Base-by-base conservation (phyloP, 2,329 filamentous ascomycete genomes). In the Dendrostoma leiphaemia region DNA sequence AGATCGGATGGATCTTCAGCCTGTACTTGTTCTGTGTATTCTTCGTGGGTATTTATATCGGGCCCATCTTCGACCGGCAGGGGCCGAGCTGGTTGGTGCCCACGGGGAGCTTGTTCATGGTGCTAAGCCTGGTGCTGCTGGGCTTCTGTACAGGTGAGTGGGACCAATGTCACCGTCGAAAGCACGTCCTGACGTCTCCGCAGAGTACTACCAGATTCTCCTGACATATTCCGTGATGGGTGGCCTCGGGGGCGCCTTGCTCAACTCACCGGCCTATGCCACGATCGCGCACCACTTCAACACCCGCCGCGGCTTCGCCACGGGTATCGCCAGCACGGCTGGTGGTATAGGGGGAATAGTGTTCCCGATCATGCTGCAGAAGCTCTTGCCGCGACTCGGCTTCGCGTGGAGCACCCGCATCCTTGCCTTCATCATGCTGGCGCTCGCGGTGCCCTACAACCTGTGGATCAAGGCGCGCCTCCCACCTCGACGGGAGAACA, bases 1-100 rank as follows among this genome's bases (percentile, higher is more conserved):
- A 82, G 48, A 85, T 91, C 46, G 89, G 89, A n/a, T 96, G 91
- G 91, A 90, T 96, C 59, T 92, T 93, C 63, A 86, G 86, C 62
- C 73, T 94, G 48, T 93, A 91, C 65, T 78, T 90, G 28, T 95
- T 94, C 65, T 74, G 93, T 44, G 82, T 89, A 43, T 93, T 94
- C 68, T 90, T 93, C 64, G 84, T 89, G 34, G 90, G 90, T 24
- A 82, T 95, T 9, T 88, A 93, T 63, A 85, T 92, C 47, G 91
- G 91, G 0, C 90, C 91, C 1, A 69, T 94, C 34, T 95, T 95
- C 65, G 91, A 96, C 66, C 80, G 81, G 44, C 81, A 86, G 60
- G 91, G 91, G 0, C 88, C 90, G 0, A 76, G 83, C 13, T 67
- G 79, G 56, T 76, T 94, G n/a, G 77, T 94, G 3, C 67, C 83